phyloP scores from a whole-genome alignment of 1,284 basidiomycete genomes.

The Cutaneotrichosporon sp. region DNA sequence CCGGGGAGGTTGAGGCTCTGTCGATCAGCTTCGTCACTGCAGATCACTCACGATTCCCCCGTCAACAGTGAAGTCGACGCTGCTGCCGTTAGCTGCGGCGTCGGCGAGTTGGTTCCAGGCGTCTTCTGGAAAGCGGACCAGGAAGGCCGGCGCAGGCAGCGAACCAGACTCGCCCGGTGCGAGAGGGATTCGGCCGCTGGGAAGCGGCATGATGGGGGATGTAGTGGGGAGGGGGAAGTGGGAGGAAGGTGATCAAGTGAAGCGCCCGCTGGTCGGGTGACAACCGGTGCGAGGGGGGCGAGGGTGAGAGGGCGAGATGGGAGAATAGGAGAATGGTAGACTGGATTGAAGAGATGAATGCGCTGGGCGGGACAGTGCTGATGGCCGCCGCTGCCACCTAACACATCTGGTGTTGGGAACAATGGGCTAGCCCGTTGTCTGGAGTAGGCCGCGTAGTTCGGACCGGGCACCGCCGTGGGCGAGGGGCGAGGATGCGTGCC shows the following conservation, averaged over 20 bases:
- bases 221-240: neutral
- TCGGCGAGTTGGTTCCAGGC: conserved; percentile 33
- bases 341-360: neutral
- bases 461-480: neutral
- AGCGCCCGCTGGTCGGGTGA: neutral
- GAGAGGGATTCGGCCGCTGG: conserved; percentile 27
- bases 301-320: neutral
- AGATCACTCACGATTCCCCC: conserved; percentile 32
- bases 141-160: conserved; percentile 28
- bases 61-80: conserved; percentile 30
- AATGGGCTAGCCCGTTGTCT: neutral
- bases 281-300: neutral
- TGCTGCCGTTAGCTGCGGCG: conserved; percentile 16
- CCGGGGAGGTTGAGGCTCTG: conserved; percentile 36
- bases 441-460: conserved; percentile 3
- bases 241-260: neutral
- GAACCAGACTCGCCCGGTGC: conserved; percentile 13
- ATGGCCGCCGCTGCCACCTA: conserved; percentile 6
- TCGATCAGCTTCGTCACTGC: conserved; percentile 6
- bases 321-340: neutral
- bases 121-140: conserved; percentile 44
- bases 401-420: conserved; percentile 7
- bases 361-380: conserved; percentile 2
- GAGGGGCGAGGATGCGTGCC: neutral
- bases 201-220: conserved; percentile 27